phyloP scores from a whole-genome alignment of 495 filamentous ascomycete genomes.

The Aspergillus biplanus region DNA sequence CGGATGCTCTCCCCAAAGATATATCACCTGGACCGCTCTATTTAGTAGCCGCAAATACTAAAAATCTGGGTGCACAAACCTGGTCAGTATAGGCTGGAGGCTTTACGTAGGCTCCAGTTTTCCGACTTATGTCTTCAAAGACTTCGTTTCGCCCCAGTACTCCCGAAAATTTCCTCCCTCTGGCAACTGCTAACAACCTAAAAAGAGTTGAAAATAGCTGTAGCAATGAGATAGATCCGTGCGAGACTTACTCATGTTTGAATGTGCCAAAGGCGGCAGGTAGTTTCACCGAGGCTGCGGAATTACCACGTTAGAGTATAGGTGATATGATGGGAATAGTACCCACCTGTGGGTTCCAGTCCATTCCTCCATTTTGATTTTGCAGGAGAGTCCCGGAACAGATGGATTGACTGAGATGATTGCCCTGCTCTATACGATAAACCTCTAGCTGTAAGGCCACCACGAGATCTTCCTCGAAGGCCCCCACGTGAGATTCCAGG shows the following conservation, averaged over 20 bases:
- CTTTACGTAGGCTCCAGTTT: conserved; percentile 31
- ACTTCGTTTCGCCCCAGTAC: conserved; percentile 24
- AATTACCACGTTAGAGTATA: not conserved
- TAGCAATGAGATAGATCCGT: not conserved
- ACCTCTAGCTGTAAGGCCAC: conserved; percentile 11
- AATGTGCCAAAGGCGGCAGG: conserved; percentile 27
- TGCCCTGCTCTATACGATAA: not conserved
- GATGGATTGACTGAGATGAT: conserved; percentile 12
- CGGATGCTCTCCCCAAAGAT: conserved; percentile 28
- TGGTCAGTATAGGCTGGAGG: conserved; percentile 25
- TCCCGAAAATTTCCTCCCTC: not conserved
- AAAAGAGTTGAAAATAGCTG: not conserved
- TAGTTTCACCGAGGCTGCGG: conserved; percentile 19
- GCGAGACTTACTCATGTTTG: conserved; percentile 30
- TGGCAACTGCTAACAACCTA: conserved; percentile 30
- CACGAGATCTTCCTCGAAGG: conserved; percentile 7
- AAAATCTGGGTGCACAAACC: conserved; percentile 15
- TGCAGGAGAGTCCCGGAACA: conserved; percentile 27
- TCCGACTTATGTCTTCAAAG: conserved; percentile 29
- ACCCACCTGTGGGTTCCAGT: conserved; percentile 23
- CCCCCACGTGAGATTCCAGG: not conserved
- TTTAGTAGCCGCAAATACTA: conserved; percentile 1
- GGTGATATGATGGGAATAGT: no score
- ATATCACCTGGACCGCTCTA: conserved; percentile 21
- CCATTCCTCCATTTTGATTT: conserved; percentile 32